These are phyloP conservation scores for Fusarium albidum DNA, from an alignment of 2,329 filamentous ascomycete genomes.

Conservation along the genomic window DNA sequence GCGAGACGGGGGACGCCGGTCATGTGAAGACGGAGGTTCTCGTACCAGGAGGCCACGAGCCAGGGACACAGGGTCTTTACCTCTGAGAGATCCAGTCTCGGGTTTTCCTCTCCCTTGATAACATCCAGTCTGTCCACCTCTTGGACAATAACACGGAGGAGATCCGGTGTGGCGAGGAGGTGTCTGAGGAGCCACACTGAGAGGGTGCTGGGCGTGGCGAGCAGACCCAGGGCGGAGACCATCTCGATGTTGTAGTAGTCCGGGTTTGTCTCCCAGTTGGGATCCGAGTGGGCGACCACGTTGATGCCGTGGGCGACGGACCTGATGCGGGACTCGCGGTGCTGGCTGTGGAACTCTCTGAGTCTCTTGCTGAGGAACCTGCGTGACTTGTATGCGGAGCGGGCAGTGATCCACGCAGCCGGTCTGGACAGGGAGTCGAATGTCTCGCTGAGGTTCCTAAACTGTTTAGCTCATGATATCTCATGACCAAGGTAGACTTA, in stretches of 20 bases:
- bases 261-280: conserved; percentile 42
- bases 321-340: conserved; percentile 34
- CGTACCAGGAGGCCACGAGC: conserved; percentile 44
- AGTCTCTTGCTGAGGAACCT: conserved; percentile 37
- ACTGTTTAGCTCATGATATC: conserved; percentile 11
- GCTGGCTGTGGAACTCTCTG: conserved; percentile 36
- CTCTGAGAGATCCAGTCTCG: conserved; percentile 34
- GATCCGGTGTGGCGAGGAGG: conserved; percentile 30
- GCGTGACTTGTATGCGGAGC: conserved; percentile 39
- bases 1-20: conserved; percentile 43
- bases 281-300: conserved; percentile 40
- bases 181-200: conserved; percentile 43
- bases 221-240: conserved; percentile 43
- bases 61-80: conserved; percentile 40
- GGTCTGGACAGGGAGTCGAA: conserved; percentile 43
- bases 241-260: conserved; percentile 46
- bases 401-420: conserved; percentile 38
- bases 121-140: conserved; percentile 35
- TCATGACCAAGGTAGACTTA: too few species aligned
- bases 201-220: conserved; percentile 43
- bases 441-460: conserved; percentile 40
- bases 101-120: conserved; percentile 16
- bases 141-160: conserved; percentile 31
- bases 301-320: conserved; percentile 43
- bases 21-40: conserved; percentile 44